phyloP scores from a whole-genome alignment of 495 filamentous ascomycete species.

The Hypoxylon crocopeplum region DNA sequence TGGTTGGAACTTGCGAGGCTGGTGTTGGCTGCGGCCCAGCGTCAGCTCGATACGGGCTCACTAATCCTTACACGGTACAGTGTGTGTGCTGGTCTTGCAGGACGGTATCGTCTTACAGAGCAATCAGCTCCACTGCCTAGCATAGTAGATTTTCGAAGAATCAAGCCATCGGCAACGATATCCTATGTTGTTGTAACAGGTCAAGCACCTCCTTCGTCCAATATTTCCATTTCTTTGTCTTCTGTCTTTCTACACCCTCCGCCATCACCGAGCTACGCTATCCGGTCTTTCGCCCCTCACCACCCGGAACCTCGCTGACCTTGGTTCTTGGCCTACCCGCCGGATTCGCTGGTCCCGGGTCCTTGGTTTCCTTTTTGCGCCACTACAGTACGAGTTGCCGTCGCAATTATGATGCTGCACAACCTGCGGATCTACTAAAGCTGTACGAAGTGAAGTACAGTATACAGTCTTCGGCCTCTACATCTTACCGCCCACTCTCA shows the following conservation, averaged over 20 bases:
- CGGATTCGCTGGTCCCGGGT: not conserved
- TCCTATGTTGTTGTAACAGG: constrained; percentile 24
- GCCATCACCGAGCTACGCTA: constrained; percentile 7
- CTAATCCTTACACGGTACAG: too few species aligned
- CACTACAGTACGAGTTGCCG: constrained; percentile 12
- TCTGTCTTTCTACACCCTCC: constrained; percentile 14
- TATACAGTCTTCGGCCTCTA: constrained; percentile 8
- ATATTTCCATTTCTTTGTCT: too few species aligned
- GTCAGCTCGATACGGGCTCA: too few species aligned
- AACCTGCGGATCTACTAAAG: constrained; percentile 4
- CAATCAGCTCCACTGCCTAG: too few species aligned
- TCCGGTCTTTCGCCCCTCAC: constrained; percentile 3
- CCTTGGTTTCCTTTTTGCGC: constrained; percentile 10
- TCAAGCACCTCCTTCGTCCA: too few species aligned
- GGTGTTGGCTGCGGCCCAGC: constrained; percentile 5
- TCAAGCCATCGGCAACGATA: constrained; percentile 34
- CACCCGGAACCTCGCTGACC: constrained; percentile 10
- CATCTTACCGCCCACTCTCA: constrained; percentile 25
- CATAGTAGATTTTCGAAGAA: too few species aligned
- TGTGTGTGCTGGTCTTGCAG: too few species aligned
- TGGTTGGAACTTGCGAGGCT: constrained; percentile 13
- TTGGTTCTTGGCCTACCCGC: not conserved
- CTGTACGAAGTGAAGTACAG: constrained; percentile 13
- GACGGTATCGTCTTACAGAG: too few species aligned
- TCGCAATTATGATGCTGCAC: constrained; percentile 12